Percentiles rank a stretch among this genome's conserved stretches.
Conservation (phyloP, 148 eudicot species). For the Camellia sinensis region DNA sequence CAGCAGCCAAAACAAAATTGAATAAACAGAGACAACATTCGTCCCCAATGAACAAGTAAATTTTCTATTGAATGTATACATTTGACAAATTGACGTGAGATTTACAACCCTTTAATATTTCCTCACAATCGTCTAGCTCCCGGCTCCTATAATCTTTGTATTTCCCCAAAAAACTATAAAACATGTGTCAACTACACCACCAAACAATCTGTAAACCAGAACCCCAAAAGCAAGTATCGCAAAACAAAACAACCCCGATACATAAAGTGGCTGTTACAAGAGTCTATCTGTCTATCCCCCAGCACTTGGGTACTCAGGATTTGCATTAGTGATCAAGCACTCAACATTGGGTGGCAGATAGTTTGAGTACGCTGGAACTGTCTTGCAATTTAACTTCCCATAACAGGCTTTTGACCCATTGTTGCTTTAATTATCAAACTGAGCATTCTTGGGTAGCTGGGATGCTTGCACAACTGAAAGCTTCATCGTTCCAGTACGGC, state of each 20-base stretch:
- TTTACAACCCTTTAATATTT: too few relatives aligned
- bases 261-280: neutral
- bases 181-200: too few relatives aligned
- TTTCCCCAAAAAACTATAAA: too few relatives aligned
- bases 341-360: slow-evolving; percentile 10
- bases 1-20: too few relatives aligned
- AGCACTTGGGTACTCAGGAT: neutral
- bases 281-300: neutral
- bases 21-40: too few relatives aligned
- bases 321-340: slow-evolving; percentile 18
- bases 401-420: slow-evolving; percentile 17
- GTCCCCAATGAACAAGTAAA: too few relatives aligned
- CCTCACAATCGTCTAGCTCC: too few relatives aligned
- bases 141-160: too few relatives aligned
- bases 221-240: neutral
- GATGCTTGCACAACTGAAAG: slow-evolving; percentile 38
- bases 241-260: neutral
- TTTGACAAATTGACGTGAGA: too few relatives aligned
- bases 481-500: slow-evolving; percentile 29
- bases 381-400: slow-evolving; percentile 4
- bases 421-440: neutral
- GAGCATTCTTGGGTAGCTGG: slow-evolving; percentile 28
- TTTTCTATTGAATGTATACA: too few relatives aligned
- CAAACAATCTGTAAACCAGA: too few relatives aligned
- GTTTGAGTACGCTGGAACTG: too few relatives aligned